These are phyloP conservation scores for Sonneratia alba DNA, from an alignment of 345 rosid genomes.

Conservation along the genomic window DNA sequence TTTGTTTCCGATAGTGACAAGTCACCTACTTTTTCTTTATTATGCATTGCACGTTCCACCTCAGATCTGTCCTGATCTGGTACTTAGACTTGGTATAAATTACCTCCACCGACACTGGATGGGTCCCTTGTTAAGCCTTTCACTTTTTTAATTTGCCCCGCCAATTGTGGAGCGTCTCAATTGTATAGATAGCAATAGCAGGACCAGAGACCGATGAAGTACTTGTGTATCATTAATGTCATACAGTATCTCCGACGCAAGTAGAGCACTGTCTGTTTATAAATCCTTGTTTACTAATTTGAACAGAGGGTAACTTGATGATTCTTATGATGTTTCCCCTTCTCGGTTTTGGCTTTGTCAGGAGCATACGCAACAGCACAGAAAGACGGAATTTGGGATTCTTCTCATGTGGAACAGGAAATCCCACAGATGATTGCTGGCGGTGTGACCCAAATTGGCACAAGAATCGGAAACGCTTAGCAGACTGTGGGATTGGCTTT, in stretches of 20 bases:
- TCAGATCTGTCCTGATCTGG: constrained; percentile 1
- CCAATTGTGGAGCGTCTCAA: too few species aligned
- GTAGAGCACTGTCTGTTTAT: too few species aligned
- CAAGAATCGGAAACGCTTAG: not conserved
- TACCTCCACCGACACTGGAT: constrained; percentile 13
- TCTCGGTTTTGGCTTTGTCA: not conserved
- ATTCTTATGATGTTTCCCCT: not conserved
- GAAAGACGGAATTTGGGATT: constrained; percentile 21
- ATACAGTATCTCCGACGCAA: too few species aligned
- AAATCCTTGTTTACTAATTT: too few species aligned
- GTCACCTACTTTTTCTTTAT: not conserved
- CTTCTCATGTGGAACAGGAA: constrained; percentile 20
- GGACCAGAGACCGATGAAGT: not conserved
- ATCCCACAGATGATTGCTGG: not conserved
- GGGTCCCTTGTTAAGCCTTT: not conserved
- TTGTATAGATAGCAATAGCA: not conserved
- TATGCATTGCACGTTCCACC: not conserved
- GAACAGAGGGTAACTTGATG: too few species aligned
- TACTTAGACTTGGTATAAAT: not conserved
- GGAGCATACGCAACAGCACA: constrained; percentile 21
- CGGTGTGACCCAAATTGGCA: not conserved
- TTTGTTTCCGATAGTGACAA: not conserved
- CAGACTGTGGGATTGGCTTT: not conserved
- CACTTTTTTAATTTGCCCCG: too few species aligned
- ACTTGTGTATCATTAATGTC: too few species aligned